Percentiles rank a stretch among this genome's conserved stretches.
Conservation (phyloP, 106 monocot species). For the Xerophyta viscosa region DNA sequence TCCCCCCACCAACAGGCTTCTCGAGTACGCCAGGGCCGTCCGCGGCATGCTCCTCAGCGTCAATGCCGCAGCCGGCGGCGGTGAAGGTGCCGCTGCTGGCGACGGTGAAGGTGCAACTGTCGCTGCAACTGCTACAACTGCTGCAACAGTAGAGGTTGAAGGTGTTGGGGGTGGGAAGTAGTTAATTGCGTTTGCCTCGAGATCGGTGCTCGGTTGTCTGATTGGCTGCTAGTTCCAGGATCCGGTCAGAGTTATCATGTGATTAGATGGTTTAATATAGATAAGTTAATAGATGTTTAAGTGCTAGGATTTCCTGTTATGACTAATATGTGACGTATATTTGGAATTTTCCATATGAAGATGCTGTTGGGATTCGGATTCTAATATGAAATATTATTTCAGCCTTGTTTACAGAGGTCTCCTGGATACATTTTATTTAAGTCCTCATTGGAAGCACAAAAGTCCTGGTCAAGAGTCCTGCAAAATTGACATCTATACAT, state of each 20-base stretch:
- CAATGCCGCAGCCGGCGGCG: not conserved
- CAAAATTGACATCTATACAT: too few species aligned
- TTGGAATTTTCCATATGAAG: too few species aligned
- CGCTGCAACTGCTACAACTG: not conserved
- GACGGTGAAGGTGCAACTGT: not conserved
- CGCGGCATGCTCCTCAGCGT: conserved; percentile 35
- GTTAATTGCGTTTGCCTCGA: not conserved
- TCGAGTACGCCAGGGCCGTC: conserved; percentile 41
- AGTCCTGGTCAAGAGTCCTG: too few species aligned
- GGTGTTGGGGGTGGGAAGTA: not conserved
- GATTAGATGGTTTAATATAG: conserved; percentile 1
- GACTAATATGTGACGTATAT: too few species aligned
- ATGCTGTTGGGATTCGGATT: too few species aligned
- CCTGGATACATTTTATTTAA: too few species aligned
- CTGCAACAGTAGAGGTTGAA: not conserved
- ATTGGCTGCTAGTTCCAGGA: not conserved
- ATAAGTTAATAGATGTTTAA: too few species aligned
- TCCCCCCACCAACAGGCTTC: conserved; percentile 37
- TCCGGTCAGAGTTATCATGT: conserved; percentile 5
- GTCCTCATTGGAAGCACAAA: too few species aligned
- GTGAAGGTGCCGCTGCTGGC: not conserved
- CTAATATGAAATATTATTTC: too few species aligned
- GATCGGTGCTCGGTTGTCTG: not conserved
- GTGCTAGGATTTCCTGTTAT: too few species aligned
- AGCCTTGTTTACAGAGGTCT: too few species aligned